Evolutionary conservation across 1,284 basidiomycete species (phyloP).

Genomic region (Pseudozyma hubeiensis): DNA sequence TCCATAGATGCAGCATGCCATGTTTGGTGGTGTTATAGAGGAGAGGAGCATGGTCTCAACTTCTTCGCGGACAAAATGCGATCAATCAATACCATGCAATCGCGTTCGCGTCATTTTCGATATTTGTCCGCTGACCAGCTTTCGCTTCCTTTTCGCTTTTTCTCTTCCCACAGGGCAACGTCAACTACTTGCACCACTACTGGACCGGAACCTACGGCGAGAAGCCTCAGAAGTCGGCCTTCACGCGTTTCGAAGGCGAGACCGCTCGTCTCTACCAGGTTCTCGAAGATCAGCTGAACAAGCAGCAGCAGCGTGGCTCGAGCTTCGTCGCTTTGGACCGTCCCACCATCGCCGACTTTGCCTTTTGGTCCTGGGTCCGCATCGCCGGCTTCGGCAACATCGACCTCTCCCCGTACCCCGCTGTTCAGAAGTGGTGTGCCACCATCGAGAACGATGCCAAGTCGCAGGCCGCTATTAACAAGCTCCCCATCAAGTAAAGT

Average conservation of each 20-base stretch:
- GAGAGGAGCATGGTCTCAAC: no score
- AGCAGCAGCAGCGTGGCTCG: slow-evolving; percentile 50
- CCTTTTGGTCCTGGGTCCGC: slow-evolving; percentile 57
- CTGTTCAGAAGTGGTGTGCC: slow-evolving; percentile 52
- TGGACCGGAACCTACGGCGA: slow-evolving; percentile 46
- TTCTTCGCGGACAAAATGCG: no score
- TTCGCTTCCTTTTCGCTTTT: not conserved
- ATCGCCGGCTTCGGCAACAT: slow-evolving; percentile 54
- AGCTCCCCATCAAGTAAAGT: slow-evolving; percentile 44
- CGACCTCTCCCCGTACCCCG: slow-evolving; percentile 53
- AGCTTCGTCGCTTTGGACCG: slow-evolving; percentile 58
- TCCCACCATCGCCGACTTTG: slow-evolving; percentile 60
- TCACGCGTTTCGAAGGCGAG: slow-evolving; percentile 59
- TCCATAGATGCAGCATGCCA: no score
- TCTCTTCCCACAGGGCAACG: slow-evolving; percentile 27
- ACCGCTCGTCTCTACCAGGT: slow-evolving; percentile 57
- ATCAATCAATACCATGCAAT: no score
- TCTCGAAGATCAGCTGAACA: slow-evolving; percentile 54
- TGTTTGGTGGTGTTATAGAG: no score
- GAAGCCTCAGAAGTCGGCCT: slow-evolving; percentile 45
- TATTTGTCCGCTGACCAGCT: not conserved
- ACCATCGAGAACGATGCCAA: slow-evolving; percentile 48
- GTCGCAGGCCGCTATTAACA: slow-evolving; percentile 46
- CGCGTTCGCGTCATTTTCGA: no score
- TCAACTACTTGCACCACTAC: slow-evolving; percentile 39